phyloP scores from a whole-genome alignment of 1,284 basidiomycete genomes.

The Ceratorhiza oryzae-sativae region DNA sequence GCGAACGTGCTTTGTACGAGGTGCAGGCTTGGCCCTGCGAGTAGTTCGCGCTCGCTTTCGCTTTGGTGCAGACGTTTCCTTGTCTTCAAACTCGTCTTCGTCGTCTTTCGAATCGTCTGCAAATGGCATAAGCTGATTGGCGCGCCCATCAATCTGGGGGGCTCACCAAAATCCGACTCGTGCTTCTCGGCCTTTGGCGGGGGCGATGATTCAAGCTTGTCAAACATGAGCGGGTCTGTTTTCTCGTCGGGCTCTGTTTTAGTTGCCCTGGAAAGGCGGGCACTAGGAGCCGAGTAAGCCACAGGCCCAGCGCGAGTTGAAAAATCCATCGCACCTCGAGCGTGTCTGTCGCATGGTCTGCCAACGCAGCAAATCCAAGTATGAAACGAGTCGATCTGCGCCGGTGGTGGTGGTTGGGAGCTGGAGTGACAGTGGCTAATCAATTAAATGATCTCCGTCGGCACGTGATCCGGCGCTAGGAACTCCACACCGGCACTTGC shows the following conservation, averaged over 20 bases:
- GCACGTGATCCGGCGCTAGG: too few relatives aligned
- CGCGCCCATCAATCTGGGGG: not conserved
- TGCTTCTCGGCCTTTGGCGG: not conserved
- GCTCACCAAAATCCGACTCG: conserved; percentile 4
- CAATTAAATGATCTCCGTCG: too few relatives aligned
- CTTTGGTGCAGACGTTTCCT: not conserved
- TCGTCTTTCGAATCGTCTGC: not conserved
- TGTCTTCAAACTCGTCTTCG: not conserved
- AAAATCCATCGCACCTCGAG: too few relatives aligned
- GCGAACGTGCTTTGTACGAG: conserved; percentile 25
- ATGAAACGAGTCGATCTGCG: too few relatives aligned
- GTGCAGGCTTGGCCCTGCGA: not conserved
- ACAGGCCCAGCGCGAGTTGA: too few relatives aligned
- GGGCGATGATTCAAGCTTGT: not conserved
- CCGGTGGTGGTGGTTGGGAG: too few relatives aligned
- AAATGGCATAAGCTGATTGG: not conserved
- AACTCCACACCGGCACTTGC: conserved; percentile 2
- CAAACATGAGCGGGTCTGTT: not conserved
- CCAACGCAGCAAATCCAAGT: too few relatives aligned
- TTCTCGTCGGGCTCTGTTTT: not conserved
- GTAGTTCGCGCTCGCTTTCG: not conserved
- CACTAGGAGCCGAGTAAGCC: not conserved
- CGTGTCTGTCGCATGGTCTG: too few relatives aligned
- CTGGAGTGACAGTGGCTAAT: not conserved
- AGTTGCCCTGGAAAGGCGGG: not conserved